phyloP scores from a whole-genome alignment of 768 basidiomycete species.

The Xanthoconium stramineum region DNA sequence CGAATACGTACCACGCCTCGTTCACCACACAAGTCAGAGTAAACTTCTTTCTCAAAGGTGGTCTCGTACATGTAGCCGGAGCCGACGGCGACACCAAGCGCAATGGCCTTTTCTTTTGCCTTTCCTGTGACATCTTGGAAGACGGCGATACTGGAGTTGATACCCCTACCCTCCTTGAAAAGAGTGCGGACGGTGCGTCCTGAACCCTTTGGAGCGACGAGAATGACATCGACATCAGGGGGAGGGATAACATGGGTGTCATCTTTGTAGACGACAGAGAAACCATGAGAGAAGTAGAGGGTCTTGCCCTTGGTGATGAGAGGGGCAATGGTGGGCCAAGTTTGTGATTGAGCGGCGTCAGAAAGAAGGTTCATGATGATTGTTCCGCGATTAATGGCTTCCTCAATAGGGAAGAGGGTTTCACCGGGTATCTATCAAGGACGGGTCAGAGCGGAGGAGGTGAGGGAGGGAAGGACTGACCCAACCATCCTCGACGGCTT shows the following conservation, averaged over 20 bases:
- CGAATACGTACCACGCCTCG: conserved; percentile 86
- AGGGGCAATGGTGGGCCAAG: conserved; percentile 86
- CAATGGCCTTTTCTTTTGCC: conserved; percentile 95
- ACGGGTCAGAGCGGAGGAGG: neutral
- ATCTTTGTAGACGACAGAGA: conserved; percentile 98
- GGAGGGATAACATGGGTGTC: conserved; percentile 94
- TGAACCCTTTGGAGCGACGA: conserved; percentile 98
- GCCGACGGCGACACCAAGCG: conserved; percentile 90
- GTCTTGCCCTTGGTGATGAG: conserved; percentile 99
- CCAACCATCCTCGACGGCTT: conserved; percentile 96
- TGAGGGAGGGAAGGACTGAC: conserved; percentile 38
- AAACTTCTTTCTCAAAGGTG: conserved; percentile 99
- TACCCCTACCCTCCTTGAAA: conserved; percentile 99
- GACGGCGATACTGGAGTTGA: conserved; percentile 92
- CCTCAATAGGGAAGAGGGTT: conserved; percentile 97
- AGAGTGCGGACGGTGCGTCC: conserved; percentile 98
- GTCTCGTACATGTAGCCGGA: conserved; percentile 99
- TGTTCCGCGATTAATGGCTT: conserved; percentile 92
- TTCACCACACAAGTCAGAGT: conserved; percentile 98
- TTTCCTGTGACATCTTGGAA: conserved; percentile 98
- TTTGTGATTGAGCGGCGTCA: conserved; percentile 97
- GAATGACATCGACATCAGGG: conserved; percentile 94
- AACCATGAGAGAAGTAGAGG: conserved; percentile 99
- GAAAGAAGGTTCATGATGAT: conserved; percentile 99
- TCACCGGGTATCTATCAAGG: conserved; percentile 78